phyloP scores from a whole-genome alignment of 768 basidiomycete genomes.

The Flagelloscypha sp. region DNA sequence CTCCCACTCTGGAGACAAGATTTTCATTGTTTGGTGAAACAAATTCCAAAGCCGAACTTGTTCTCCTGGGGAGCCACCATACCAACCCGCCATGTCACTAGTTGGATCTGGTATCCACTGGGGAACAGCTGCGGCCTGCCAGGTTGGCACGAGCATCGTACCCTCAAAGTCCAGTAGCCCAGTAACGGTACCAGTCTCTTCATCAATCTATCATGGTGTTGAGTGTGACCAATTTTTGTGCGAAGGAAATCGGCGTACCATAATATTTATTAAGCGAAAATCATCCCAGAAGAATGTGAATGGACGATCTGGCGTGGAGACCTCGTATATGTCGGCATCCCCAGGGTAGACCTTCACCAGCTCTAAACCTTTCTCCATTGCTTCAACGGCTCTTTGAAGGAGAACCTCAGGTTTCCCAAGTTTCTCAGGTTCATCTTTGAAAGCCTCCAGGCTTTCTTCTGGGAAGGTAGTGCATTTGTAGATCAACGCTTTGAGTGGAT shows the following conservation, averaged over 20 bases:
- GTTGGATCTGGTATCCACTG: slow-evolving; percentile 11
- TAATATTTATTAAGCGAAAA: slow-evolving; percentile 14
- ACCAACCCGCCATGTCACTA: slow-evolving; percentile 6
- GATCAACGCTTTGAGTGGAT: slow-evolving; percentile 8
- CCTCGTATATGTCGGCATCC: slow-evolving; percentile 5
- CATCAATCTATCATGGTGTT: slow-evolving; percentile 8
- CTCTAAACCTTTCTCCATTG: slow-evolving; percentile 10
- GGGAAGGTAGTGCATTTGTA: slow-evolving; percentile 7
- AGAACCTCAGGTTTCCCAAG: slow-evolving; percentile 6
- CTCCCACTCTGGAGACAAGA: too few species aligned
- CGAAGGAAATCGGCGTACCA: slow-evolving; percentile 8
- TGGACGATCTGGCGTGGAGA: slow-evolving; percentile 4
- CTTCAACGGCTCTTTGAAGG: slow-evolving; percentile 10
- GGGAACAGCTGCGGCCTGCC: slow-evolving; percentile 16
- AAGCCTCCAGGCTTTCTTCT: too few species aligned
- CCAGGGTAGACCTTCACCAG: slow-evolving; percentile 13
- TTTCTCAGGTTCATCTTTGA: slow-evolving; percentile 2
- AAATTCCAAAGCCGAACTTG: too few species aligned
- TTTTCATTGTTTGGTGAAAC: too few species aligned
- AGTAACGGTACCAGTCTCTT: slow-evolving; percentile 9
- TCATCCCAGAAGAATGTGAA: slow-evolving; percentile 13
- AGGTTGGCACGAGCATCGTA: slow-evolving; percentile 12
- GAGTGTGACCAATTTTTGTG: background rate
- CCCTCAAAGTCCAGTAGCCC: slow-evolving; percentile 15
- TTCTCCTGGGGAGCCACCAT: slow-evolving; percentile 8